Conservation (phyloP, 202 grass and related monocot species). For the Tripidium arundinaceum region DNA sequence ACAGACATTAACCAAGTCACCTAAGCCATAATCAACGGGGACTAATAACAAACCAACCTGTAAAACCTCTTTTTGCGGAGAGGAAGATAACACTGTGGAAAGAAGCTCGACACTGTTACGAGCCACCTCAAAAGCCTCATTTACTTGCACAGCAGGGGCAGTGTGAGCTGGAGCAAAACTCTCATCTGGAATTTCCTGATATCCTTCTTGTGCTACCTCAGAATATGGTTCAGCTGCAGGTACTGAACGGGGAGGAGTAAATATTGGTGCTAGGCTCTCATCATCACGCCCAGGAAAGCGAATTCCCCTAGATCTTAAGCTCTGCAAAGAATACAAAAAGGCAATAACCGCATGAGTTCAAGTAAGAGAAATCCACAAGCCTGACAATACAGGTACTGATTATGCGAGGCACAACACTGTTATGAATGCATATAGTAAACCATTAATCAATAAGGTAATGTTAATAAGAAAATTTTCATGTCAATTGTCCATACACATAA, state of each 20-base stretch:
- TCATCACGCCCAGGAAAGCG: slow-evolving; percentile 72
- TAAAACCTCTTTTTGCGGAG: slow-evolving; percentile 61
- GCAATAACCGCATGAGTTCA: not conserved
- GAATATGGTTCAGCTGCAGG: slow-evolving; percentile 46
- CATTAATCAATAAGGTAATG: not conserved
- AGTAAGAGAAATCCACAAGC: not conserved
- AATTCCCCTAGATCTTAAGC: slow-evolving; percentile 82
- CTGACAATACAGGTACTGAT: not conserved
- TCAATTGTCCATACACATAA: not conserved
- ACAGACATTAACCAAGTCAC: too few relatives aligned
- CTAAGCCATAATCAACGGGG: too few relatives aligned
- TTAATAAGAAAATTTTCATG: not conserved
- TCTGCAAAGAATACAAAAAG: slow-evolving; percentile 47
- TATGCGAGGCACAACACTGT: not conserved
- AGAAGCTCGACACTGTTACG: slow-evolving; percentile 84
- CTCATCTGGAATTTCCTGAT: too few relatives aligned
- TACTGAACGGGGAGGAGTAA: slow-evolving; percentile 63
- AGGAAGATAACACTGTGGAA: slow-evolving; percentile 80
- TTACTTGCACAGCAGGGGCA: slow-evolving; percentile 49
- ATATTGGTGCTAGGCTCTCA: slow-evolving; percentile 81
- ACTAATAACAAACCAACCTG: slow-evolving; percentile 40
- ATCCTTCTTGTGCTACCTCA: too few relatives aligned
- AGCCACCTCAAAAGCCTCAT: slow-evolving; percentile 70
- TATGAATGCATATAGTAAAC: slow-evolving; percentile 3
- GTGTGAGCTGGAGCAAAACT: slow-evolving; percentile 43